A percentile compares a stretch with the other conserved stretches of the same genome.
Evolutionary conservation across 129 eudicot species (phyloP).

Genomic region (Flaveria ramosissima): DNA sequence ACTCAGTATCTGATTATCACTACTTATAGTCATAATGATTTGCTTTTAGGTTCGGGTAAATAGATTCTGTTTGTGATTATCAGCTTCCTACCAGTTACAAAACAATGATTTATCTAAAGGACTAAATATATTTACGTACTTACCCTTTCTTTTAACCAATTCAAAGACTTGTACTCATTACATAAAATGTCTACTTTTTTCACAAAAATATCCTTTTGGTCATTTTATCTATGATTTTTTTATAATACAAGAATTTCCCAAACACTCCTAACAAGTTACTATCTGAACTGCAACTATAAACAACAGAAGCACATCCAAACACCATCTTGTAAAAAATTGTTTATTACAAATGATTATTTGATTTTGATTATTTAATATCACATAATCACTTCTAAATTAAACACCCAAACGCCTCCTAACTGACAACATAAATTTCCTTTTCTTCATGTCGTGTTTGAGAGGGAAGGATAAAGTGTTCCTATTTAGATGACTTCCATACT

Average conservation of each 20-base stretch:
- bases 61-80: background rate
- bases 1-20: background rate
- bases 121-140: background rate
- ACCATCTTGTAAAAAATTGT: background rate
- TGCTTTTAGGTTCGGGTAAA: background rate
- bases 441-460: background rate
- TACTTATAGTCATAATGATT: background rate
- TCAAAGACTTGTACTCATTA: background rate
- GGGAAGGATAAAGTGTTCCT: conserved; percentile 14
- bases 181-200: background rate
- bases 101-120: conserved; percentile 1
- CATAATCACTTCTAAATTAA: background rate
- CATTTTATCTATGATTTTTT: background rate
- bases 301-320: conserved; percentile 6
- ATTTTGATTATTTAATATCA: conserved; percentile 16
- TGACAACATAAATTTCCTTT: conserved; percentile 13
- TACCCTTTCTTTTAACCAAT: conserved; percentile 7
- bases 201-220: background rate
- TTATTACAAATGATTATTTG: conserved; percentile 1
- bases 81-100: background rate
- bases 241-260: background rate
- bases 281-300: background rate
- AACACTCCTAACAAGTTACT: background rate
- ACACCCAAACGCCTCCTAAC: background rate
- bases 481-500: background rate